These are phyloP conservation scores for Pseudoneurospora amorphoporcata DNA, from an alignment of 495 filamentous ascomycete species.

Conservation along the genomic window DNA sequence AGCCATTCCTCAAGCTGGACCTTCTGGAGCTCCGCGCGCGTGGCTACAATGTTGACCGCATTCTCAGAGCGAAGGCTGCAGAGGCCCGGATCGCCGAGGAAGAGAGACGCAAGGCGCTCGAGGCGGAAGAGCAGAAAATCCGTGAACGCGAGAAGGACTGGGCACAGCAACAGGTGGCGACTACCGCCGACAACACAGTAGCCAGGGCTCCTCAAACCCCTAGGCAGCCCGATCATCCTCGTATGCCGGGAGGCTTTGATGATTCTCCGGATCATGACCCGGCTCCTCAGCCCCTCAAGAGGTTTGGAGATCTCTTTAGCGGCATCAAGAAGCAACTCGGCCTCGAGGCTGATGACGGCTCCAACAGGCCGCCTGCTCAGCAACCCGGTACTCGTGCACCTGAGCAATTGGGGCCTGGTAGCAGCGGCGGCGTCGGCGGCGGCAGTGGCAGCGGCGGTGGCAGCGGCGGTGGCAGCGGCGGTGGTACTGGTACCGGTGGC, in stretches of 20 bases:
- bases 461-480: neutral
- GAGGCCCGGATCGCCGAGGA: slow-evolving; percentile 80
- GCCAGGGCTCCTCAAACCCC: slow-evolving; percentile 42
- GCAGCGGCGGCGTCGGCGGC: neutral
- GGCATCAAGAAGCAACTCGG: slow-evolving; percentile 55
- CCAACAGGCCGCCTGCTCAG: neutral
- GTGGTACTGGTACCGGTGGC: neutral
- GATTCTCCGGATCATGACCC: slow-evolving; percentile 44
- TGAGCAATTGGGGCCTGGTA: neutral
- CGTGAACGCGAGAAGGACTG: slow-evolving; percentile 49
- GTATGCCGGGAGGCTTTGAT: slow-evolving; percentile 41
- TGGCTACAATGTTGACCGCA: slow-evolving; percentile 91
- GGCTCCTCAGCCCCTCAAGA: slow-evolving; percentile 11
- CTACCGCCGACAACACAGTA: slow-evolving; percentile 35
- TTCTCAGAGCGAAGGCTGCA: slow-evolving; percentile 71
- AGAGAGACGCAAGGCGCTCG: slow-evolving; percentile 62
- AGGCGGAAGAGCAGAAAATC: slow-evolving; percentile 59
- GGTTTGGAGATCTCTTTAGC: slow-evolving; percentile 44
- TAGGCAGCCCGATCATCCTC: slow-evolving; percentile 6
- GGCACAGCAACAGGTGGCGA: slow-evolving; percentile 29
- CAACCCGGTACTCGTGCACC: neutral
- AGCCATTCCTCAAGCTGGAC: slow-evolving; percentile 70
- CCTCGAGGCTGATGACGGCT: slow-evolving; percentile 38
- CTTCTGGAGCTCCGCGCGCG: slow-evolving; percentile 65
- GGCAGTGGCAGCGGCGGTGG: neutral